These are phyloP conservation scores for Leptosphaerulina australis DNA, from an alignment of 2,329 filamentous ascomycete species.

Conservation along the genomic window DNA sequence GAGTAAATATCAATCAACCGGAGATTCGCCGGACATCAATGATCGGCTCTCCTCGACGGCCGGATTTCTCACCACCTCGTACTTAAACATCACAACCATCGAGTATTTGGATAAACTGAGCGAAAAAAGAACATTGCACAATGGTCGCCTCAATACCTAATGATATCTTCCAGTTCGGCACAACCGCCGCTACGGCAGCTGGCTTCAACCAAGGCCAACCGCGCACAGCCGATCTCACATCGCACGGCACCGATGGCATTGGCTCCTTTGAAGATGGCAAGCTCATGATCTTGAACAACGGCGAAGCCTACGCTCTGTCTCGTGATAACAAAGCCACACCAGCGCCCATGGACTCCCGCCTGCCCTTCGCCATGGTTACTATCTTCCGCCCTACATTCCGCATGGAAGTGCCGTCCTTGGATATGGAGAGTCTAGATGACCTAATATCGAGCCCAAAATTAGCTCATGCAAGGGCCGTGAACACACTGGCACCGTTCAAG, in stretches of 20 bases:
- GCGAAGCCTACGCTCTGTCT: constrained; percentile 38
- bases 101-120: neutral
- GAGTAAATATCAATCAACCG: neutral
- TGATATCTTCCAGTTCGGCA: constrained; percentile 55
- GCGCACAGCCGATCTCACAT: constrained; percentile 46
- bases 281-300: constrained; percentile 47
- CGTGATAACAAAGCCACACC: constrained; percentile 37
- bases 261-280: constrained; percentile 51
- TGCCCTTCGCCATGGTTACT: constrained; percentile 52
- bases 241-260: constrained; percentile 53
- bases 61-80: neutral
- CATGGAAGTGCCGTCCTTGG: constrained; percentile 29
- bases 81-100: neutral
- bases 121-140: neutral
- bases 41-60: constrained; percentile 16
- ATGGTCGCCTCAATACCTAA: constrained; percentile 52
- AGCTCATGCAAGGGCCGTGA: constrained; percentile 37
- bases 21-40: constrained; percentile 2
- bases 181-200: constrained; percentile 45
- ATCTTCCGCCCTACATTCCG: constrained; percentile 47
- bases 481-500: constrained; percentile 51
- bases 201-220: constrained; percentile 47
- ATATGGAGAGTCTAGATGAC: constrained; percentile 27
- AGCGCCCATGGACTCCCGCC: constrained; percentile 42
- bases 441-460: constrained; percentile 22